Evolutionary conservation across 805 yeast genomes (phyloP).

Genomic region (Danielia reshetovae): DNA sequence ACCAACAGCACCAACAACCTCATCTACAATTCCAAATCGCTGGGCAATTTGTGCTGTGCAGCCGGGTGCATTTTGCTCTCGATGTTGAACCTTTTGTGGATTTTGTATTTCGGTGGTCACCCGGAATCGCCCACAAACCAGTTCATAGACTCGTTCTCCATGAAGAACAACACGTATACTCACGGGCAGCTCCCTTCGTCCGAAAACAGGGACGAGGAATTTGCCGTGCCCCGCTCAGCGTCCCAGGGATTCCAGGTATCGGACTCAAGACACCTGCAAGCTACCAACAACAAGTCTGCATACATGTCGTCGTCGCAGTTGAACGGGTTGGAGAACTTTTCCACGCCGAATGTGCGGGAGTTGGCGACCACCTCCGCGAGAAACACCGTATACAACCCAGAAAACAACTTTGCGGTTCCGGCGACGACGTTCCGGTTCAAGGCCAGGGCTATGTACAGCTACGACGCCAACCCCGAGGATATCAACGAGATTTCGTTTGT

Average conservation of each 20-base stretch:
- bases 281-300: slow-evolving; percentile 27
- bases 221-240: slow-evolving; percentile 14
- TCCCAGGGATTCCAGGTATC: slow-evolving; percentile 25
- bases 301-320: slow-evolving; percentile 53
- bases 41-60: slow-evolving; percentile 78
- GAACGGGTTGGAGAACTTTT: slow-evolving; percentile 58
- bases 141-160: slow-evolving; percentile 78
- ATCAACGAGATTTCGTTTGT: slow-evolving; percentile 87
- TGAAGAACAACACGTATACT: slow-evolving; percentile 39
- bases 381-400: slow-evolving; percentile 14
- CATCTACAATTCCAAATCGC: slow-evolving; percentile 57
- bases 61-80: slow-evolving; percentile 87
- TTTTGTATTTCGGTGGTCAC: slow-evolving; percentile 86
- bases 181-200: slow-evolving; percentile 32
- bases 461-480: slow-evolving; percentile 88
- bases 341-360: slow-evolving; percentile 35
- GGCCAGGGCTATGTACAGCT: slow-evolving; percentile 83
- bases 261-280: slow-evolving; percentile 34
- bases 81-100: slow-evolving; percentile 80
- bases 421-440: slow-evolving; percentile 60
- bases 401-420: slow-evolving; percentile 17
- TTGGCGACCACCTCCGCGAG: slow-evolving; percentile 20
- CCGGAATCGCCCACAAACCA: slow-evolving; percentile 83
- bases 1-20: slow-evolving; percentile 79
- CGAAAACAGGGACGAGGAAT: slow-evolving; percentile 23